These are phyloP conservation scores for Ganoderma boninense DNA, from an alignment of 1,284 basidiomycete species.

Conservation along the genomic window DNA sequence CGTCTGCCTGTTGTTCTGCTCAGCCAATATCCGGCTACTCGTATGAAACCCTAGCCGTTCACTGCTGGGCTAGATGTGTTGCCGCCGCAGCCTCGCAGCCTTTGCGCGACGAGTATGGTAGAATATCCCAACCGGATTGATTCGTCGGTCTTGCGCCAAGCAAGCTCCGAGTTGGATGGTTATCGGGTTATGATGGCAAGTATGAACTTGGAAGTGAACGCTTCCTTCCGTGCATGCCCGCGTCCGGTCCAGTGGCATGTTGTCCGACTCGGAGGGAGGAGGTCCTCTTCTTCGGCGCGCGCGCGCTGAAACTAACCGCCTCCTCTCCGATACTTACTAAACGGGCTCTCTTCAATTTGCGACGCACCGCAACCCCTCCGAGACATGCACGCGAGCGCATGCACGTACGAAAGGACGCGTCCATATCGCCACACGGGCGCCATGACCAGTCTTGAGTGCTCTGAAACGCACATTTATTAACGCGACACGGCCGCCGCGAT, in stretches of 20 bases:
- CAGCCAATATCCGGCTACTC: not conserved
- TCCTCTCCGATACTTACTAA: not conserved
- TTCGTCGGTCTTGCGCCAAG: not conserved
- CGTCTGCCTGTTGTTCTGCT: not conserved
- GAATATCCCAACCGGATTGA: not conserved
- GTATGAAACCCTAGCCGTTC: not conserved
- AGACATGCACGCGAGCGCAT: not conserved
- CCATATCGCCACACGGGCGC: not conserved
- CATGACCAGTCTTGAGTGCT: not conserved
- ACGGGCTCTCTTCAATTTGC: constrained; percentile 1
- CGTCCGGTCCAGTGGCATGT: not conserved
- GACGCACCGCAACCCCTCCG: not conserved
- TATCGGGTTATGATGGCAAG: not conserved
- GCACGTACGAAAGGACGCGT: not conserved
- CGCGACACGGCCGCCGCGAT: not conserved
- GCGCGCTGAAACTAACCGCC: not conserved
- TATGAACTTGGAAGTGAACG: not conserved
- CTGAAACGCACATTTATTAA: constrained; percentile 6
- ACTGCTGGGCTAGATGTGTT: not conserved
- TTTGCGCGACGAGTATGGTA: not conserved
- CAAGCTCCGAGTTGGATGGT: not conserved
- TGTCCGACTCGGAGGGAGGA: not conserved
- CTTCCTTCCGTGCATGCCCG: constrained; percentile 1
- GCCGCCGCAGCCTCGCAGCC: not conserved
- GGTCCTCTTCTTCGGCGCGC: not conserved